Evolutionary conservation across 768 basidiomycete genomes (phyloP).

Genomic region (Megacollybia marginata): DNA sequence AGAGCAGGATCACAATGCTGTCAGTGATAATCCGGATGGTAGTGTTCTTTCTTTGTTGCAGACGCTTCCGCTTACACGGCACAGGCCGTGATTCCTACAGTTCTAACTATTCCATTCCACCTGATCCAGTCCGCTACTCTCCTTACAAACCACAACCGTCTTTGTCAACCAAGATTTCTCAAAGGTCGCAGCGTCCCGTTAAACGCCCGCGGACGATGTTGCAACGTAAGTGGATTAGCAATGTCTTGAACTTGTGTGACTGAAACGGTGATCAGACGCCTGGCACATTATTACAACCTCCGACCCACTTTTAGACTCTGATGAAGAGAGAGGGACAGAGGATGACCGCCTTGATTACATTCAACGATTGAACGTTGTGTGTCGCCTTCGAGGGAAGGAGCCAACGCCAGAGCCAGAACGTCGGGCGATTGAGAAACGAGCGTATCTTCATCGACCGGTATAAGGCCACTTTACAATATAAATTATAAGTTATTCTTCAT

Average conservation of each 20-base stretch:
- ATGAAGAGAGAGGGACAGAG: constrained; percentile 63
- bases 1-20: neutral
- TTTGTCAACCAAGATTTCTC: too few relatives aligned
- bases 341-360: constrained; percentile 60
- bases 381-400: constrained; percentile 45
- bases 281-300: constrained; percentile 61
- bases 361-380: constrained; percentile 57
- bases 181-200: neutral
- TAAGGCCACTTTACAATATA: neutral
- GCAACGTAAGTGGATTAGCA: constrained; percentile 43
- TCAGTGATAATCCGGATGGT: too few relatives aligned
- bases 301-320: constrained; percentile 72
- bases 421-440: neutral
- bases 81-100: too few relatives aligned
- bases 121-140: constrained; percentile 7
- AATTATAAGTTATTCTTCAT: neutral
- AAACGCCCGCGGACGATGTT: constrained; percentile 43
- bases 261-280: constrained; percentile 40
- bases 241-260: too few relatives aligned
- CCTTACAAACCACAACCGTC: constrained; percentile 4
- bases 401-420: constrained; percentile 47
- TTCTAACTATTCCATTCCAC: too few relatives aligned
- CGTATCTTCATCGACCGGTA: neutral
- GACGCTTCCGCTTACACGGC: too few relatives aligned
- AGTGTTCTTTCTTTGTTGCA: too few relatives aligned